Evolutionary conservation across 2,329 filamentous ascomycete species (phyloP).

Genomic region (Leptographium procerum): DNA sequence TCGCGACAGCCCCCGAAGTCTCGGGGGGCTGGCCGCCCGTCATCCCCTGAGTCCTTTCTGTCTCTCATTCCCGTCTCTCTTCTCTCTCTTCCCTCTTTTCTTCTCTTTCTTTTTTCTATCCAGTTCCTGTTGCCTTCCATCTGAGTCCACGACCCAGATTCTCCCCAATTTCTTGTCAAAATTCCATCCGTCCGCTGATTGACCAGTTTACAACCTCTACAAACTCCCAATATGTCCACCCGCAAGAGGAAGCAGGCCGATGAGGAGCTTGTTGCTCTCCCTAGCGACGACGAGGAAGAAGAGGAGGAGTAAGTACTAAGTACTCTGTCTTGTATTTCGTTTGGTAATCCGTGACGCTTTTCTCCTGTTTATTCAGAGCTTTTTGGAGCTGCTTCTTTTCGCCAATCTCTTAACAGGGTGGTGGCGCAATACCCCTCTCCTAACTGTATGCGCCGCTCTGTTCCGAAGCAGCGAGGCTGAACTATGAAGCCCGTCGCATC

Average conservation of each 20-base stretch:
- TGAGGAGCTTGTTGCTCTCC: conserved; percentile 43
- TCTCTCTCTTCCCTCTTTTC: conserved; percentile 6
- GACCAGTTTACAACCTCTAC: not conserved
- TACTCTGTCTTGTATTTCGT: conserved; percentile 1
- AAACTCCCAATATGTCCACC: conserved; percentile 27
- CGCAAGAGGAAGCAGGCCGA: conserved; percentile 45
- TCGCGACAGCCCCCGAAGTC: not conserved
- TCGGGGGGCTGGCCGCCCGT: not conserved
- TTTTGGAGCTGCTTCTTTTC: not conserved
- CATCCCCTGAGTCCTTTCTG: conserved; percentile 3
- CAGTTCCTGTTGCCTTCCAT: conserved; percentile 1
- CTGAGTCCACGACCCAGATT: conserved; percentile 1
- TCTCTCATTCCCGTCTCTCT: conserved; percentile 3
- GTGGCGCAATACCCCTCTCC: not conserved
- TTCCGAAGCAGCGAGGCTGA: not conserved
- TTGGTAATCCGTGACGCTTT: conserved; percentile 8
- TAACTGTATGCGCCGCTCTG: not conserved
- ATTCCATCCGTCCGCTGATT: not conserved
- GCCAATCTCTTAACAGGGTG: not conserved
- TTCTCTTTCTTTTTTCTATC: conserved; percentile 15
- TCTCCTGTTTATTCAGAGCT: not conserved
- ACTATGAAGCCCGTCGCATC: not conserved
- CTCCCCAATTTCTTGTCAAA: not conserved
- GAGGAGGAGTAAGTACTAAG: conserved; percentile 39
- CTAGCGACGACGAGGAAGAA: conserved; percentile 39